These are phyloP conservation scores for Coemansia sp. DNA, from an alignment of 192 early-diverging fungal species.

Conservation along the genomic window DNA sequence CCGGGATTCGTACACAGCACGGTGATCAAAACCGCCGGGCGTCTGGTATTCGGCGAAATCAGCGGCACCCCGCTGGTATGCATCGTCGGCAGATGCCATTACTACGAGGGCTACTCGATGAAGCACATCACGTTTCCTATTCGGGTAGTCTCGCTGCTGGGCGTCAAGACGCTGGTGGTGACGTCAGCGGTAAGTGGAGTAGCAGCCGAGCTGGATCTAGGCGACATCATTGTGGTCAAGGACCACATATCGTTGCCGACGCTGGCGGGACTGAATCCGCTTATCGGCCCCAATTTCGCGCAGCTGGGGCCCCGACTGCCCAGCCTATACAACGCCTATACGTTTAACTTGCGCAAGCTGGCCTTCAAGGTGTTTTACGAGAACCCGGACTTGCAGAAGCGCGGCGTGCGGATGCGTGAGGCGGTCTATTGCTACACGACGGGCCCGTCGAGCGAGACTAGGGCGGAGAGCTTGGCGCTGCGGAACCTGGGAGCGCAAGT, in stretches of 20 bases:
- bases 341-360: constrained; percentile 68
- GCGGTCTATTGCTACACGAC: constrained; percentile 79
- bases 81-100: constrained; percentile 89
- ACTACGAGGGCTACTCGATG: constrained; percentile 84
- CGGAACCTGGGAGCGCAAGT: constrained; percentile 70
- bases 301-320: constrained; percentile 86
- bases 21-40: constrained; percentile 33
- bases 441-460: constrained; percentile 91
- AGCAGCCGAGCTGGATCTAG: constrained; percentile 71
- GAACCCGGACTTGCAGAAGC: constrained; percentile 28
- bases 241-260: constrained; percentile 80
- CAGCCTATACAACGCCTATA: constrained; percentile 81
- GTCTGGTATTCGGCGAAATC: constrained; percentile 79
- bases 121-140: constrained; percentile 80
- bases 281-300: constrained; percentile 81
- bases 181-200: constrained; percentile 87
- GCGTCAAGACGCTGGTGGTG: constrained; percentile 70
- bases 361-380: constrained; percentile 54
- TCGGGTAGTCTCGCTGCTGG: constrained; percentile 80
- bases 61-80: constrained; percentile 69
- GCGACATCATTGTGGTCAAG: constrained; percentile 76
- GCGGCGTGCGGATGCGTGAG: constrained; percentile 61
- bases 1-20: constrained; percentile 81
- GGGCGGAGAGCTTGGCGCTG: constrained; percentile 77
- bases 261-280: constrained; percentile 70